A percentile compares a stretch with the other conserved stretches of the same genome.
Conservation (phyloP, 106 monocot species). For the Ottelia alismoides region DNA sequence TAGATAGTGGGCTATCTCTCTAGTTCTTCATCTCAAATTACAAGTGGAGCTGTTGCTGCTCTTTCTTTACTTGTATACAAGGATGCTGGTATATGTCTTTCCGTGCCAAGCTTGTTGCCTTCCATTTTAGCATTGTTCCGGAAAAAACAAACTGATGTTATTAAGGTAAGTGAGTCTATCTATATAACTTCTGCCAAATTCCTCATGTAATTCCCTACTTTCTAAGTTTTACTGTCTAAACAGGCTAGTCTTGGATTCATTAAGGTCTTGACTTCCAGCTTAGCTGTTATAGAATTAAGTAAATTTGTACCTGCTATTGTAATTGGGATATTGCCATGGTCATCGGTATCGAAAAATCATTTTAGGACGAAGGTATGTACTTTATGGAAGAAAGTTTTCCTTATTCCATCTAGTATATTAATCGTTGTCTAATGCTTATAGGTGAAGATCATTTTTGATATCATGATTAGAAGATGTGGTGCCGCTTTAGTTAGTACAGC, state of each 20-base stretch:
- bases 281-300: slow-evolving; percentile 32
- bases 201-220: neutral
- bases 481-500: slow-evolving; percentile 31
- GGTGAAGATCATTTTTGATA: slow-evolving; percentile 81
- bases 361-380: slow-evolving; percentile 85
- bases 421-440: slow-evolving; percentile 11
- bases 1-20: slow-evolving; percentile 98
- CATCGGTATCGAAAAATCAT: slow-evolving; percentile 79
- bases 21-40: slow-evolving; percentile 84
- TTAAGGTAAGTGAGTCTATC: slow-evolving; percentile 62
- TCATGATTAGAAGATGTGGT: slow-evolving; percentile 84
- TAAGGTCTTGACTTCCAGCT: slow-evolving; percentile 71
- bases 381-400: neutral
- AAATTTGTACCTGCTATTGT: slow-evolving; percentile 54
- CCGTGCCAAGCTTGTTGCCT: slow-evolving; percentile 66
- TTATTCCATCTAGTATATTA: neutral
- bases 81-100: slow-evolving; percentile 51
- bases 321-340: slow-evolving; percentile 72
- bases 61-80: slow-evolving; percentile 80
- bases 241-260: slow-evolving; percentile 90
- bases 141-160: slow-evolving; percentile 74
- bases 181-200: neutral
- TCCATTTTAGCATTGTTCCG: slow-evolving; percentile 68
- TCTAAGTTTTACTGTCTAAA: neutral
- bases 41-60: slow-evolving; percentile 89